Conservation (phyloP, 1,284 basidiomycete species). For the Papiliotrema fonsecae region DNA sequence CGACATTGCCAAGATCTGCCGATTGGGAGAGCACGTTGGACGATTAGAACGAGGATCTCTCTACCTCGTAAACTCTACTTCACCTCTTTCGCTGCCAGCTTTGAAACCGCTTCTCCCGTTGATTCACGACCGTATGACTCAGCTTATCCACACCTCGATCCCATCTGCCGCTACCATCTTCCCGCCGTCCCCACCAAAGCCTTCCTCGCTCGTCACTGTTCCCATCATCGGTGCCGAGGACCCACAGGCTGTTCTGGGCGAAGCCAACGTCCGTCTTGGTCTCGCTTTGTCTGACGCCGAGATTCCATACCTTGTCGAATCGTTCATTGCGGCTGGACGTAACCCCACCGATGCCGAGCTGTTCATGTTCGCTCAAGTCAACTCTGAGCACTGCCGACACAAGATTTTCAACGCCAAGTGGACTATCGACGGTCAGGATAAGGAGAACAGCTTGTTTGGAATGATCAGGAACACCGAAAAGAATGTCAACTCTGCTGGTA, state of each 20-base stretch:
- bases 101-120: slow-evolving; percentile 56
- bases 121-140: slow-evolving; percentile 95
- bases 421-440: slow-evolving; percentile 72
- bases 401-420: slow-evolving; percentile 99
- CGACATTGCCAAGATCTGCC: slow-evolving; percentile 86
- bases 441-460: slow-evolving; percentile 79
- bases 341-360: slow-evolving; percentile 96
- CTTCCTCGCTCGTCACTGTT: slow-evolving; percentile 68
- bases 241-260: slow-evolving; percentile 55
- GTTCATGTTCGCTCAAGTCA: slow-evolving; percentile 99
- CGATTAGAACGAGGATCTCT: slow-evolving; percentile 80
- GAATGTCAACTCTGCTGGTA: slow-evolving; percentile 60
- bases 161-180: slow-evolving; percentile 68
- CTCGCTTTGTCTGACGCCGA: slow-evolving; percentile 87
- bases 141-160: slow-evolving; percentile 59
- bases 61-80: slow-evolving; percentile 61
- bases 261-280: slow-evolving; percentile 79
- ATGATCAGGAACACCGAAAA: slow-evolving; percentile 99
- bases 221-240: slow-evolving; percentile 55
- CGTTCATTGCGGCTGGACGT: slow-evolving; percentile 71
- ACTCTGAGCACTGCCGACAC: slow-evolving; percentile 98
- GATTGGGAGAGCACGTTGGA: slow-evolving; percentile 63
- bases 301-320: slow-evolving; percentile 86
- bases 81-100: slow-evolving; percentile 48
- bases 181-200: slow-evolving; percentile 55